Base-by-base conservation (phyloP, 208 protist species). In the Acanthamoeba lenticulata region DNA sequence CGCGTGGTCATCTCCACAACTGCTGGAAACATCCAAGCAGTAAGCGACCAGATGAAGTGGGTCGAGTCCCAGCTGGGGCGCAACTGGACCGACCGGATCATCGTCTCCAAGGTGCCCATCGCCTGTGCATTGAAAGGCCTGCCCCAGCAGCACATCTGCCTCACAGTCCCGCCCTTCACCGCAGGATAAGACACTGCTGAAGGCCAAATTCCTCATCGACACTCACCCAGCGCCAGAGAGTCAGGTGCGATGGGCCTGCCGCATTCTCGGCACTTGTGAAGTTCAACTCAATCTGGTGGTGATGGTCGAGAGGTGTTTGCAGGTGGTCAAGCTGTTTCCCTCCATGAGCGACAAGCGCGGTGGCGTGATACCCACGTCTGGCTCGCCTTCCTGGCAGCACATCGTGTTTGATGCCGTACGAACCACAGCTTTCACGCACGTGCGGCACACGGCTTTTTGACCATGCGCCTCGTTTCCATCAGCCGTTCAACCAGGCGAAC, bases 311-410 rank as follows among this genome's bases (percentile, higher is more conserved):
- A 60, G 52, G 15, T 60, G 21, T 21, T 27, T 60, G 11, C 65
- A 74, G 65, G 65, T 74, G n/a, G 65, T 42, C 4, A 74, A 74
- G n/a, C n/a, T 74, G 65, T 74, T 74, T 40, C 65, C 65, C 38
- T 27, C 65, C 13, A 74, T 74, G 15, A 29, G 65, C 6, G 65
- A 74, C 32, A 74, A 74, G 36, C 65, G 65, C 29, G 24, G 32
- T 2, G 65, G 65, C 1, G 15, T 29, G 9, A 74, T 29, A 15
- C 32, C 65, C 6, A 74, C 65, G 2, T 21, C 65, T 13, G 65
- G 2, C 29, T 24, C 65, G 7, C 65, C 65, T 11, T 34, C 65
- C 4, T 74, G 65, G 65, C 32, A 74, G 19, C 65, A 74, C 65
- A 74, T 74, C 9, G 65, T 74, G 65, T 42, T 74, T n/a, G 29